Conservation (phyloP, 2,329 filamentous ascomycete species). For the Xylariaceae sp. region DNA sequence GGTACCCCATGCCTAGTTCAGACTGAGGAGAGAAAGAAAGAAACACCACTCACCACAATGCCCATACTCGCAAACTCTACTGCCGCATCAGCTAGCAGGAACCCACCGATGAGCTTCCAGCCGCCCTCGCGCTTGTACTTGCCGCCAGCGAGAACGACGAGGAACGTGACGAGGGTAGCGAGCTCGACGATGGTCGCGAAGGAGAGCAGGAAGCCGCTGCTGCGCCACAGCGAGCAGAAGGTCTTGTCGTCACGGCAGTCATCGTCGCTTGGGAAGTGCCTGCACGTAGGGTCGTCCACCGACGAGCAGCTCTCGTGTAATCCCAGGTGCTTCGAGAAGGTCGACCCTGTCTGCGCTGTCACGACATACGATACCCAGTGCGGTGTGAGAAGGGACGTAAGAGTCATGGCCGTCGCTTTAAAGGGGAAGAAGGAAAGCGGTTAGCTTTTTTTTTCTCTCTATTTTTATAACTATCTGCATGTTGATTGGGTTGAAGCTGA, state of each 20-base stretch:
- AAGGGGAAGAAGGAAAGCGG: constrained; percentile 22
- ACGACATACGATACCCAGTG: constrained; percentile 73
- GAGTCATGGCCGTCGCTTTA: constrained; percentile 72
- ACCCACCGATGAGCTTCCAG: constrained; percentile 75
- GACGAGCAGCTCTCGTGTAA: constrained; percentile 83
- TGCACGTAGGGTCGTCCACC: constrained; percentile 66
- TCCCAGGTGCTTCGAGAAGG: constrained; percentile 68
- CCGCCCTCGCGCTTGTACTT: constrained; percentile 80
- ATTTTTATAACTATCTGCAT: background rate
- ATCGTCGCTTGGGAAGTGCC: constrained; percentile 68
- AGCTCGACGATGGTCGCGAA: constrained; percentile 84
- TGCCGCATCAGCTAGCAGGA: constrained; percentile 70
- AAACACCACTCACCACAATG: constrained; percentile 72
- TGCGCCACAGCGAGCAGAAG: constrained; percentile 93
- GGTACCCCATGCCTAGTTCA: too few species aligned
- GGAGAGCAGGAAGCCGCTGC: constrained; percentile 84
- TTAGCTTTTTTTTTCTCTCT: constrained; percentile 37
- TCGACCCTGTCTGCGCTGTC: constrained; percentile 53
- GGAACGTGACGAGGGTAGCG: constrained; percentile 78
- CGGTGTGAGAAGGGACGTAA: constrained; percentile 71
- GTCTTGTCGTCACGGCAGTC: constrained; percentile 73
- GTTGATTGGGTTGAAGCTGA: background rate
- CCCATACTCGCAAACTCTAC: constrained; percentile 79
- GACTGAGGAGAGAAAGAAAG: background rate
- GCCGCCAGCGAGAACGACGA: constrained; percentile 78